Conservation (phyloP, 805 yeast species). For the Sungouiozyma ichnusensis region DNA sequence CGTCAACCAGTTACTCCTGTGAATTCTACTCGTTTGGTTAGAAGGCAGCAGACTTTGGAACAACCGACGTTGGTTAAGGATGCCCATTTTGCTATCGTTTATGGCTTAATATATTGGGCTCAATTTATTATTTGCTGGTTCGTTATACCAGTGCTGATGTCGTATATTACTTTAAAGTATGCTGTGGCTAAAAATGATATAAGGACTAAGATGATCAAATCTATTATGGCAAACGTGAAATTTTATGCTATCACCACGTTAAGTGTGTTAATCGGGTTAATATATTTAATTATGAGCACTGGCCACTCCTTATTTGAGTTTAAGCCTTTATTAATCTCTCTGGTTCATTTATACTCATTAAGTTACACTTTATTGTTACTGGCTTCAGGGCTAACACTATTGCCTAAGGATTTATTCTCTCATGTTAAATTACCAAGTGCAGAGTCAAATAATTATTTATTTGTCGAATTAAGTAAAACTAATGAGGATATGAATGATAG, state of each 20-base stretch:
- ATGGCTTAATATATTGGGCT: conserved; percentile 18
- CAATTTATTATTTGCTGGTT: conserved; percentile 27
- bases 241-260: conserved; percentile 20
- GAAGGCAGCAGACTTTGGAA: conserved; percentile 6
- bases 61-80: not conserved
- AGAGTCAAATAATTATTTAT: conserved; percentile 15
- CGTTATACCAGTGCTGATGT: conserved; percentile 23
- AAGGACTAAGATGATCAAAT: conserved; percentile 11
- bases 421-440: conserved; percentile 8
- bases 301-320: conserved; percentile 18
- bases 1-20: not conserved
- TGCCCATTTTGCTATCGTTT: not conserved
- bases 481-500: conserved; percentile 27
- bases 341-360: conserved; percentile 26
- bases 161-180: conserved; percentile 23
- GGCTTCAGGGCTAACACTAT: conserved; percentile 20
- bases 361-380: conserved; percentile 21
- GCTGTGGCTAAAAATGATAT: conserved; percentile 11
- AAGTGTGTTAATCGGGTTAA: conserved; percentile 16
- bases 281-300: conserved; percentile 19
- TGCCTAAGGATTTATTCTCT: conserved; percentile 19
- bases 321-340: conserved; percentile 24
- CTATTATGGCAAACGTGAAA: conserved; percentile 21
- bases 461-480: conserved; percentile 23
- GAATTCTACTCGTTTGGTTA: not conserved